Conservation (phyloP, 352 stramenopile genomes). For the Globisporangium orthogonon region DNA sequence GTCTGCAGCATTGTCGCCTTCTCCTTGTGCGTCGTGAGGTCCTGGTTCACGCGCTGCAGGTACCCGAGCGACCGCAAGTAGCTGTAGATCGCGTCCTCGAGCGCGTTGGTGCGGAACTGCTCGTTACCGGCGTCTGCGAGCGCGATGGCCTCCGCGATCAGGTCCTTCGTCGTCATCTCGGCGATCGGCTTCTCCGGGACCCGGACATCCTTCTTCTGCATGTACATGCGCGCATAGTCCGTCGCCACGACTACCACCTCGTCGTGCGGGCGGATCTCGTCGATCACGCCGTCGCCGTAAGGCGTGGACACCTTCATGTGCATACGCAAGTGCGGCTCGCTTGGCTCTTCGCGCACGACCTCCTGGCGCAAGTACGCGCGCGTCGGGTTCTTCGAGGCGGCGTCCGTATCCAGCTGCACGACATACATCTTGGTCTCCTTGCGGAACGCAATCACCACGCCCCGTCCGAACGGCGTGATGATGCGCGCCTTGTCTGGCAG, state of each 20-base stretch:
- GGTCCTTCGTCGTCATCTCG: slow-evolving; percentile 77
- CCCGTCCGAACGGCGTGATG: slow-evolving; percentile 66
- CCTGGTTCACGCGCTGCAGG: slow-evolving; percentile 73
- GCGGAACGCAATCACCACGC: slow-evolving; percentile 67
- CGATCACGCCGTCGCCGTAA: slow-evolving; percentile 58
- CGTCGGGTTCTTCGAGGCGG: slow-evolving; percentile 48
- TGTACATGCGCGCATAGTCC: slow-evolving; percentile 63
- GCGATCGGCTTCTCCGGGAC: slow-evolving; percentile 51
- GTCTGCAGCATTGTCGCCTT: slow-evolving; percentile 84
- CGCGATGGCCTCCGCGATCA: slow-evolving; percentile 58
- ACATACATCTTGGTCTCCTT: slow-evolving; percentile 75
- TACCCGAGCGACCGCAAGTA: slow-evolving; percentile 68
- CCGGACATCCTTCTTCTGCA: slow-evolving; percentile 76
- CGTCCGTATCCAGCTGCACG: slow-evolving; percentile 61
- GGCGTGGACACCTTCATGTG: slow-evolving; percentile 73
- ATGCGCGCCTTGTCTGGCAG: slow-evolving; percentile 71
- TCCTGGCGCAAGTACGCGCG: slow-evolving; percentile 65
- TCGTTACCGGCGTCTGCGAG: slow-evolving; percentile 67
- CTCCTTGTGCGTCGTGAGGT: slow-evolving; percentile 75
- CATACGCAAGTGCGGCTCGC: slow-evolving; percentile 64
- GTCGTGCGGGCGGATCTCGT: slow-evolving; percentile 59
- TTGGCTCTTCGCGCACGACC: slow-evolving; percentile 58
- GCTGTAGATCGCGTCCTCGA: slow-evolving; percentile 66
- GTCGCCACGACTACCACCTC: slow-evolving; percentile 65
- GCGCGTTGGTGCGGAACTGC: slow-evolving; percentile 49